Evolutionary conservation across 805 yeast genomes (phyloP), one percentile per base, ranked within the genome.

Genomic region (Zygosaccharomyces bisporus): DNA sequence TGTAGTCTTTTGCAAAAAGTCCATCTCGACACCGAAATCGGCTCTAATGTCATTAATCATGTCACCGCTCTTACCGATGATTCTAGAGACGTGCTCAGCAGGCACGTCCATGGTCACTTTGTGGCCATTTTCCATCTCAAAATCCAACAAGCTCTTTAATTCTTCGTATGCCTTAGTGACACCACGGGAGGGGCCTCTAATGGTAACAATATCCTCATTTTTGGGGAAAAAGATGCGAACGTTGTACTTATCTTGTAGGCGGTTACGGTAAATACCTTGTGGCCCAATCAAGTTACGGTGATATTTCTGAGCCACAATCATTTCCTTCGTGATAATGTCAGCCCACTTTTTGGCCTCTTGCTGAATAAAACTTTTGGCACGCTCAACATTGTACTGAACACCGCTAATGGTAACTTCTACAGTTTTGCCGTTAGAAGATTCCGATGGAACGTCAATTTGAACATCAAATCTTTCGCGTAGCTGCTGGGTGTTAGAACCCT

Each of bases 61-160:
- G 49, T 86, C 91, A 61, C 98, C 97, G 48, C 75, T 73, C 59
- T 85, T 88, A 57, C 99, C 99, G 62, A 93, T 89, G 46, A 93
- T 81, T 60, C 88, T 76, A 16, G 96, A 76, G 47, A 91, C 76
- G n/a, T 88, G 82, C 49, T 75, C 77, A 34, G 74, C 63, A 30
- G 96, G 95, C 41, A 93, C 82, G 37, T 69, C 61, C 32, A 91
- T 63, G n/a, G 70, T 68, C 52, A 79, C 73, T 46, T 76, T 74
- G 68, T 79, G 78, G 13, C 95, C 91, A 60, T 89, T 87, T 55
- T 86, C 95, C 58, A 77, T 82, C 66, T 90, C 98, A 64, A 83
- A 93, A 54, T 84, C 83, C 54, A 86, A 72, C 50, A 95, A 74
- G 45, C 89, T 96, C 54, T 76, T 74, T 59, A 95, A 70, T 70